phyloP scores from a whole-genome alignment of 768 basidiomycete species.

The Pulveroboletus sp. region DNA sequence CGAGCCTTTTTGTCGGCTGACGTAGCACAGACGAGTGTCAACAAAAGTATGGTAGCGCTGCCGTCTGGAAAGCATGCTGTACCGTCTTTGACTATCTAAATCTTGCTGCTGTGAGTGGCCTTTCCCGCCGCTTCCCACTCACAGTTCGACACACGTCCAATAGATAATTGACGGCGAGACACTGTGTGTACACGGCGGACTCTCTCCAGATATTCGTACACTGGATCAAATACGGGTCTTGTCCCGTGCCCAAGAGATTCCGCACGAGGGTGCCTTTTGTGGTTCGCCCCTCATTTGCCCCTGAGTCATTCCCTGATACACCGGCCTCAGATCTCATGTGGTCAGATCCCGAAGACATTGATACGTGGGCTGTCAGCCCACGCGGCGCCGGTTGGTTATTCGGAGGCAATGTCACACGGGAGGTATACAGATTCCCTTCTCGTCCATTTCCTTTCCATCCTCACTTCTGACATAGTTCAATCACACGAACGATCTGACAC shows the following conservation, averaged over 20 bases:
- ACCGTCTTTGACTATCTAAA: slow-evolving; percentile 95
- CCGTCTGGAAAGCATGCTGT: slow-evolving; percentile 97
- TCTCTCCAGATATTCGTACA: slow-evolving; percentile 93
- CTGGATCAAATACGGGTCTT: slow-evolving; percentile 92
- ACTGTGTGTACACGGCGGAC: slow-evolving; percentile 92
- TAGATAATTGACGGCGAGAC: slow-evolving; percentile 93
- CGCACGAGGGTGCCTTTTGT: slow-evolving; percentile 98
- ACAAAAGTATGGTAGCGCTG: slow-evolving; percentile 93
- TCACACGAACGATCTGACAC: slow-evolving; percentile 79
- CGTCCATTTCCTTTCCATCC: not conserved
- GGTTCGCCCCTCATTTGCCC: slow-evolving; percentile 39
- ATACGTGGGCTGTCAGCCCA: slow-evolving; percentile 95
- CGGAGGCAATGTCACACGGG: slow-evolving; percentile 78
- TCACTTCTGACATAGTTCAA: slow-evolving; percentile 62
- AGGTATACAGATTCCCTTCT: slow-evolving; percentile 44
- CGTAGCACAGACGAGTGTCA: slow-evolving; percentile 80
- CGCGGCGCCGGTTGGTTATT: slow-evolving; percentile 96
- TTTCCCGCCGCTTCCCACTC: not conserved
- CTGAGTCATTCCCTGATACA: not conserved
- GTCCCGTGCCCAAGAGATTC: slow-evolving; percentile 94
- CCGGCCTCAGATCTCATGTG: slow-evolving; percentile 81
- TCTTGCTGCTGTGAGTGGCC: slow-evolving; percentile 73
- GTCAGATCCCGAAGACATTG: slow-evolving; percentile 94
- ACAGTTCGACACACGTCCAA: not conserved
- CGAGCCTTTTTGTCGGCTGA: not conserved